Conservation (phyloP, 2,329 filamentous ascomycete species). For the Fusarium coffeatum region DNA sequence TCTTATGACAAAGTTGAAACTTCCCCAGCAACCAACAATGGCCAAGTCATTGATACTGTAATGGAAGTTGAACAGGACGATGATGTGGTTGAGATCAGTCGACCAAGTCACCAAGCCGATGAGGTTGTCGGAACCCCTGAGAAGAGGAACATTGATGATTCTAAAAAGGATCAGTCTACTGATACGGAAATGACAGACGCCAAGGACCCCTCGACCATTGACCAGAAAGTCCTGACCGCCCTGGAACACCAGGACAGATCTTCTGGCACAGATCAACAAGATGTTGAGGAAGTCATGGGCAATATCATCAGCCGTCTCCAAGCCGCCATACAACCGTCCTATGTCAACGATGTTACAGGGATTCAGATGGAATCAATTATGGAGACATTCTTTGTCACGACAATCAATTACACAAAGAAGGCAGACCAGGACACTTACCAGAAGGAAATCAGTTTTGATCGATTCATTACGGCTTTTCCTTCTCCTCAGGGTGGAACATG, state of each 20-base stretch:
- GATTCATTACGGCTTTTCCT: slow-evolving; percentile 71
- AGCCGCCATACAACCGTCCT: slow-evolving; percentile 82
- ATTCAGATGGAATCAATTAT: slow-evolving; percentile 87
- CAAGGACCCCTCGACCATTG: slow-evolving; percentile 54
- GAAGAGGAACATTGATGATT: slow-evolving; percentile 5
- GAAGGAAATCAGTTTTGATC: slow-evolving; percentile 66
- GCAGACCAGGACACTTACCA: slow-evolving; percentile 57
- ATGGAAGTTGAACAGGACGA: slow-evolving; percentile 40
- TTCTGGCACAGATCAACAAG: slow-evolving; percentile 79
- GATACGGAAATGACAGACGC: slow-evolving; percentile 49
- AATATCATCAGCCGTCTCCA: slow-evolving; percentile 92
- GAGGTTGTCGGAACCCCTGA: slow-evolving; percentile 8
- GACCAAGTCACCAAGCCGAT: background rate
- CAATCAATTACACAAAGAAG: slow-evolving; percentile 69
- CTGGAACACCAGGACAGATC: slow-evolving; percentile 60
- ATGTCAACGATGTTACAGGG: slow-evolving; percentile 69
- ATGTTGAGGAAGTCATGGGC: slow-evolving; percentile 95
- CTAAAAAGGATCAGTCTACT: background rate
- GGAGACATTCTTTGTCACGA: slow-evolving; percentile 73
- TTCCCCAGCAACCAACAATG: slow-evolving; percentile 21
- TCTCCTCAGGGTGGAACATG: slow-evolving; percentile 60
- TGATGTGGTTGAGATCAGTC: slow-evolving; percentile 17
- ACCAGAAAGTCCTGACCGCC: slow-evolving; percentile 59
- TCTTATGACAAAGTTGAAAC: slow-evolving; percentile 52
- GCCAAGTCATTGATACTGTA: slow-evolving; percentile 43